Percentiles rank a stretch among this genome's conserved stretches.
Conservation (phyloP, 2,329 filamentous ascomycete species). For the Chaetomium strumarium region DNA sequence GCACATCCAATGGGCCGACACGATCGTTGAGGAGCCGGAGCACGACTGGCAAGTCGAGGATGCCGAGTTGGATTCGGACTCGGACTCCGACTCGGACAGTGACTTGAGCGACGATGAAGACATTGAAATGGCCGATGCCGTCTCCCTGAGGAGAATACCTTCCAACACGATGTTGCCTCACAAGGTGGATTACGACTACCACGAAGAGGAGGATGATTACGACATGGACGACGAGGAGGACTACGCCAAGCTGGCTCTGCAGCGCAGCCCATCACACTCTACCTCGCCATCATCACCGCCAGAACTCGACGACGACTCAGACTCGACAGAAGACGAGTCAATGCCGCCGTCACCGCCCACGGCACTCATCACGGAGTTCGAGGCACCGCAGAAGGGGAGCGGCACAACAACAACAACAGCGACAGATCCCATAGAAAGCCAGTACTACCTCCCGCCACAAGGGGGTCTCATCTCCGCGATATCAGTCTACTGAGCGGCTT, state of each 20-base stretch:
- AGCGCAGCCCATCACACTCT: conserved; percentile 61
- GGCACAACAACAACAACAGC: conserved; percentile 33
- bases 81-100: conserved; percentile 53
- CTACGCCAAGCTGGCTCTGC: conserved; percentile 59
- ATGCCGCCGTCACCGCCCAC: conserved; percentile 66
- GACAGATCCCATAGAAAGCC: conserved; percentile 36
- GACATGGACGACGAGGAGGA: conserved; percentile 54
- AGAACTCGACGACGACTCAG: conserved; percentile 64
- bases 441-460: conserved; percentile 48
- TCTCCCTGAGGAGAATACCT: conserved; percentile 42
- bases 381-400: conserved; percentile 48
- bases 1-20: conserved; percentile 84
- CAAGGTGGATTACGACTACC: conserved; percentile 33
- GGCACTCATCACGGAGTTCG: conserved; percentile 52
- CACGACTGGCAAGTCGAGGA: conserved; percentile 66
- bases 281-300: conserved; percentile 63
- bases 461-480: conserved; percentile 49
- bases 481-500: conserved; percentile 45
- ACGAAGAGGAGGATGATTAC: conserved; percentile 2
- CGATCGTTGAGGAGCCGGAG: conserved; percentile 65
- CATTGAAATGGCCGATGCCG: conserved; percentile 47
- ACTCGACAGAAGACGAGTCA: conserved; percentile 65
- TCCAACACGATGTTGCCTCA: conserved; percentile 29
- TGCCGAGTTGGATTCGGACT: conserved; percentile 51
- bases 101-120: conserved; percentile 54